Percentiles rank a stretch among this genome's conserved stretches.
Conservation (phyloP, 1,139 yeast species). For the Pichia sp. region DNA sequence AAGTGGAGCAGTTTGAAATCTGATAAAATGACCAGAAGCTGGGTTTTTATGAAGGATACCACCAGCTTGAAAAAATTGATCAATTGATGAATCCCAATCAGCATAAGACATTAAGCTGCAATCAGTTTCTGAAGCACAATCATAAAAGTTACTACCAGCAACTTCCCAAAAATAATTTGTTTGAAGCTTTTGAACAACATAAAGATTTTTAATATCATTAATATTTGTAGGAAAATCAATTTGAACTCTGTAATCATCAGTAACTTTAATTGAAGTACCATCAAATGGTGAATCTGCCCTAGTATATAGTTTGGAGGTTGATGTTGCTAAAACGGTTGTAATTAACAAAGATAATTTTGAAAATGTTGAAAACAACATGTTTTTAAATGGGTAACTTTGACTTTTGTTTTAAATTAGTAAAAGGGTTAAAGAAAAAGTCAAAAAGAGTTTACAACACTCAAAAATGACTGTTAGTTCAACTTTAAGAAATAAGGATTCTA, state of each 20-base stretch:
- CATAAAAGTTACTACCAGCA: conserved; percentile 1
- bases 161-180: conserved; percentile 9
- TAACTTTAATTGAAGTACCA: background rate
- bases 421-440: background rate
- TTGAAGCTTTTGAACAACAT: conserved; percentile 4
- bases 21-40: conserved; percentile 7
- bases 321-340: background rate
- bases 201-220: conserved; percentile 2
- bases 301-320: background rate
- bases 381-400: background rate
- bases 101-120: conserved; percentile 1
- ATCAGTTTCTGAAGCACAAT: conserved; percentile 8
- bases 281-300: conserved; percentile 1
- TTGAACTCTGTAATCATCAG: conserved; percentile 5
- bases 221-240: conserved; percentile 12
- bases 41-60: conserved; percentile 2
- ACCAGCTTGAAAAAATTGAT: conserved; percentile 4
- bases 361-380: background rate
- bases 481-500: background rate
- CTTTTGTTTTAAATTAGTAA: background rate
- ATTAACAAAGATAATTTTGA: background rate
- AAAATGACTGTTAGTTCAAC: background rate
- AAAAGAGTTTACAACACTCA: background rate
- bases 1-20: conserved; percentile 12
- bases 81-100: background rate